phyloP scores from a whole-genome alignment of 768 basidiomycete species.

The Lenzites betulinus region DNA sequence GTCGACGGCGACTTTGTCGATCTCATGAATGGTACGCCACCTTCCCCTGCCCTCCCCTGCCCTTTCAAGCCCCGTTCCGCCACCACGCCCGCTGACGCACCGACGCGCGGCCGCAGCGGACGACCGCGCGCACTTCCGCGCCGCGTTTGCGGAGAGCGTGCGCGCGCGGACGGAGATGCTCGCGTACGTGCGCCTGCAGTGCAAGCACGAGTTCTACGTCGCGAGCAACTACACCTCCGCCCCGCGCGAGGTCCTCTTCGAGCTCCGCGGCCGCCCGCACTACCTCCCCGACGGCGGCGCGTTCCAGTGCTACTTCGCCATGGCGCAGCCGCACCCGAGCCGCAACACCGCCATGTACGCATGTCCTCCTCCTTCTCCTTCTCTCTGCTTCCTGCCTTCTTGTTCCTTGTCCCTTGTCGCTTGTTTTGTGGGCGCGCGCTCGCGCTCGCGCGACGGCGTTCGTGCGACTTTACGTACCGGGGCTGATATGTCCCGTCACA shows the following conservation, averaged over 20 bases:
- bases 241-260: conserved; percentile 58
- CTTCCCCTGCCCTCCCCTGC: not conserved
- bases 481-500: not conserved
- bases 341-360: conserved; percentile 69
- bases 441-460: no score
- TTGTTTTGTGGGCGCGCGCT: no score
- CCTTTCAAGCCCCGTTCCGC: not conserved
- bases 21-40: conserved; percentile 63
- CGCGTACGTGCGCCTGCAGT: conserved; percentile 61
- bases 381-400: not conserved
- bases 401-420: not conserved
- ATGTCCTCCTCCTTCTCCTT: not conserved
- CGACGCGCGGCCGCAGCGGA: conserved; percentile 42
- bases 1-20: conserved; percentile 67
- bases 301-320: conserved; percentile 69
- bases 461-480: no score
- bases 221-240: conserved; percentile 28
- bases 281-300: conserved; percentile 39
- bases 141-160: conserved; percentile 57
- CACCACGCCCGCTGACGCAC: not conserved
- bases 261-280: conserved; percentile 68
- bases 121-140: conserved; percentile 51
- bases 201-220: conserved; percentile 39
- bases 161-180: conserved; percentile 52
- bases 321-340: conserved; percentile 77